phyloP scores from a whole-genome alignment of 495 filamentous ascomycete genomes.

The Cercophora sp. region DNA sequence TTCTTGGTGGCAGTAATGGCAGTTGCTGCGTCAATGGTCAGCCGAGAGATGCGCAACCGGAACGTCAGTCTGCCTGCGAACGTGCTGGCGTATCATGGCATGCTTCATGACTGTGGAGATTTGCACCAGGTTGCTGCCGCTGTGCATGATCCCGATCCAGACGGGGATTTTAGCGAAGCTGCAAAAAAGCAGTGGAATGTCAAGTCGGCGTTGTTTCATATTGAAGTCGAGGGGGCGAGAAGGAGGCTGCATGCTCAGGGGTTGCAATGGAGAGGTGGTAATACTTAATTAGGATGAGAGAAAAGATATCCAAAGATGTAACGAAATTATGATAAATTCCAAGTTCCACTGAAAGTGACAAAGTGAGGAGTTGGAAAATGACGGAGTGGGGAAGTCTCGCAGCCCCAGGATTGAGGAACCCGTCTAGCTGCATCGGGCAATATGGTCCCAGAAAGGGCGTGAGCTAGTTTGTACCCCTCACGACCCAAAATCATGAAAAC shows the following conservation, averaged over 20 bases:
- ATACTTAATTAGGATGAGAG: too few species aligned
- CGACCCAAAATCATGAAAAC: too few species aligned
- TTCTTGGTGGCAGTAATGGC: background rate
- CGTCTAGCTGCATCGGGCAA: too few species aligned
- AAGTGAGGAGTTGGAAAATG: too few species aligned
- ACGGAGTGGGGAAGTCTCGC: too few species aligned
- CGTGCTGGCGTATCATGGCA: background rate
- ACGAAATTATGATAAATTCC: too few species aligned
- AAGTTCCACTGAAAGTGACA: too few species aligned
- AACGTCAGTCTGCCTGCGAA: background rate
- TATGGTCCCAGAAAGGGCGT: too few species aligned
- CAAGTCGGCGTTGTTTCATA: slow-evolving; percentile 1
- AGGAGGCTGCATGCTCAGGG: background rate
- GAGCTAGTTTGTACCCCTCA: too few species aligned
- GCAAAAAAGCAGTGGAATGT: slow-evolving; percentile 4
- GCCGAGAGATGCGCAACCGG: background rate
- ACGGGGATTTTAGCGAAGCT: background rate
- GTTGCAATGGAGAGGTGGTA: background rate
- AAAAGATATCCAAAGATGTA: too few species aligned
- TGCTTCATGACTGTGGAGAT: background rate
- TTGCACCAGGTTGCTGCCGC: slow-evolving; percentile 1
- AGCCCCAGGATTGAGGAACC: too few species aligned
- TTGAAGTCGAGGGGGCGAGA: background rate
- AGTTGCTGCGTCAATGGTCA: background rate
- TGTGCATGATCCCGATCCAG: background rate